Evolutionary conservation across 2,329 filamentous ascomycete species (phyloP).

Genomic region (Pseudogymnoascus sp.): DNA sequence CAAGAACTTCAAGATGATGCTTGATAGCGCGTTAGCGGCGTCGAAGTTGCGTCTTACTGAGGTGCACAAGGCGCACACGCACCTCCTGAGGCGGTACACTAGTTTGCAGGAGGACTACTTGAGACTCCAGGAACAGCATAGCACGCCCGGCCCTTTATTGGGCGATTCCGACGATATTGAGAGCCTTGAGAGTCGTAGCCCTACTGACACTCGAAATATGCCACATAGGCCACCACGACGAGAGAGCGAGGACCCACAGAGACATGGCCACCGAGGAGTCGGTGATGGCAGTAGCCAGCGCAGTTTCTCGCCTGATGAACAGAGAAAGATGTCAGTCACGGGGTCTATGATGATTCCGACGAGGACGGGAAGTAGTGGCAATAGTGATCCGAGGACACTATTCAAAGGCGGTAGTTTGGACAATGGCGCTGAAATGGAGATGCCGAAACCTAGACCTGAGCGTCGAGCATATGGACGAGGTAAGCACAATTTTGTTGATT

Average conservation of each 20-base stretch:
- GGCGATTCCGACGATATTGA: constrained; percentile 11
- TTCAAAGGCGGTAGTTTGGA: constrained; percentile 18
- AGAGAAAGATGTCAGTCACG: constrained; percentile 10
- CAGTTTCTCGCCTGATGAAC: not conserved
- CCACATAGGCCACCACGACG: not conserved
- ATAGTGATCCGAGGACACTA: constrained; percentile 12
- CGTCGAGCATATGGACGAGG: constrained; percentile 47
- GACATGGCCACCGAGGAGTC: not conserved
- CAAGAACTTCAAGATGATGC: constrained; percentile 33
- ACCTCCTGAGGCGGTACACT: constrained; percentile 41
- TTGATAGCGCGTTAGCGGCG: constrained; percentile 40
- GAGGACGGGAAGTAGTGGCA: constrained; percentile 13
- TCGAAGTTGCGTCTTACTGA: constrained; percentile 39
- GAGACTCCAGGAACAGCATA: constrained; percentile 29
- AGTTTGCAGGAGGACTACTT: constrained; percentile 39
- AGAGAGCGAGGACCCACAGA: constrained; percentile 2
- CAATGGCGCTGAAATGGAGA: constrained; percentile 34
- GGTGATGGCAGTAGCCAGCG: not conserved
- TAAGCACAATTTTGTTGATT: constrained; percentile 28
- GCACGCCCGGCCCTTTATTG: constrained; percentile 12
- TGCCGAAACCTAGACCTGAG: constrained; percentile 39
- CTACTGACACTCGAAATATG: not conserved
- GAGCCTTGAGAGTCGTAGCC: constrained; percentile 4
- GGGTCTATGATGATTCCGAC: constrained; percentile 13
- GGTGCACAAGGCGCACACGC: constrained; percentile 43